These are phyloP conservation scores for Diplodia scrobiculata DNA, from an alignment of 2,329 filamentous ascomycete species.

Conservation along the genomic window DNA sequence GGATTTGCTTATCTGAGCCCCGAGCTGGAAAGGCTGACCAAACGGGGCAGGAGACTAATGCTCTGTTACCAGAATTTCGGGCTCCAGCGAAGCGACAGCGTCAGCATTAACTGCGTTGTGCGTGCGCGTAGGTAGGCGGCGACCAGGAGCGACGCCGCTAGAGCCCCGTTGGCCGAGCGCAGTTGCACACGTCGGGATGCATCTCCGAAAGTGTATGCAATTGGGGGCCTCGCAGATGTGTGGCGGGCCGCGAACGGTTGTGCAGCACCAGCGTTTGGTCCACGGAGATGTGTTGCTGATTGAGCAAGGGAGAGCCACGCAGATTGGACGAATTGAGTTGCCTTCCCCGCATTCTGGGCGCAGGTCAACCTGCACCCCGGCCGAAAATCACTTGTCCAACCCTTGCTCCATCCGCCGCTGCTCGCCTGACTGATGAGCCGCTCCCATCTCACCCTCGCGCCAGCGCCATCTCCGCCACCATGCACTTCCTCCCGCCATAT, in stretches of 20 bases:
- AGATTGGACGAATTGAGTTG: not conserved
- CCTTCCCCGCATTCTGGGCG: constrained; percentile 19
- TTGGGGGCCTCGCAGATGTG: not conserved
- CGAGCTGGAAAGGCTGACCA: not conserved
- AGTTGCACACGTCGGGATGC: constrained; percentile 4
- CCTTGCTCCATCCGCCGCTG: constrained; percentile 14
- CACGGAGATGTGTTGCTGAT: constrained; percentile 2
- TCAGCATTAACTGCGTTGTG: not conserved
- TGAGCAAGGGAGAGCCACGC: constrained; percentile 5
- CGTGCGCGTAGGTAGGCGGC: not conserved
- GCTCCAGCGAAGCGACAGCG: not conserved
- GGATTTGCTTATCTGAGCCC: not conserved
- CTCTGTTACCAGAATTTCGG: not conserved
- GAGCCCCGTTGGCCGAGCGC: not conserved
- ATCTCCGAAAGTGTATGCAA: constrained; percentile 12
- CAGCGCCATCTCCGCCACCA: constrained; percentile 29
- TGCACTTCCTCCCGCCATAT: constrained; percentile 23
- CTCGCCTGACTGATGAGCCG: constrained; percentile 25
- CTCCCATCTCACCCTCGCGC: constrained; percentile 19
- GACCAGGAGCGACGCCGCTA: not conserved
- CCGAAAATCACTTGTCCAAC: constrained; percentile 13
- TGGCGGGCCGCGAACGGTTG: constrained; percentile 10
- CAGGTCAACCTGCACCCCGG: constrained; percentile 16
- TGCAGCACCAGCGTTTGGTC: constrained; percentile 18
- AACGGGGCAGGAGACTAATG: constrained; percentile 8